Base-by-base conservation (phyloP, 2,329 filamentous ascomycete genomes). In the Epicoccum sorghinum region DNA sequence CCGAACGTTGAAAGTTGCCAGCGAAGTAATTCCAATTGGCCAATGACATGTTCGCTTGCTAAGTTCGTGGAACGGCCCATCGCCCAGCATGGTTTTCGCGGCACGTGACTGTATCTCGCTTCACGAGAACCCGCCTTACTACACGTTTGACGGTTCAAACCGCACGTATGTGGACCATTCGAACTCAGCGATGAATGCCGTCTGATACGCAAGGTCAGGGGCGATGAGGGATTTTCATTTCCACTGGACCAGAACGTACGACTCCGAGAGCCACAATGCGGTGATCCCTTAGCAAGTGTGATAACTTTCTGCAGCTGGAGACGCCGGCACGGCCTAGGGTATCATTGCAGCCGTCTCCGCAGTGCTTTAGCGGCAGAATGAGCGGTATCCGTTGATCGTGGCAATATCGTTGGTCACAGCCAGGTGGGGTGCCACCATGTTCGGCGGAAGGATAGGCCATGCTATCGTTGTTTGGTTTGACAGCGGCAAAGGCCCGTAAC, bases 241-340 rank as follows among this genome's bases (percentile, higher is more conserved):
- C 64, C 57, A 64, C 50, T 59, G 64, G 66, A 75, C 70, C 67
- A 71, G 66, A 75, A 75, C 75, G 77, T 73, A 75, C 73, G 72
- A 74, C 75, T 61, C 64, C 71, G 55, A 69, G 72, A 76, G 77
- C 78, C 77, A 80, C 77, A 73, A 75, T 61, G 63, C 65, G 63
- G 67, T 69, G 65, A 73, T 71, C 71, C 65, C 69, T 68, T 72
- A 72, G 69, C 63, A 72, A 59, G 70, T 75, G 72, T 75, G 74
- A 75, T 76, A 73, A 69, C 66, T 69, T 58, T 72, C 68, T 77
- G 75, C 76, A 75, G 70, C 70, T 74, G 70, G 70, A 71, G 50
- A 69, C 70, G 69, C 69, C 74, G 66, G 74, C 67, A 74, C 68
- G 66, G 71, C 65, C 74, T 75, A 76, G 70, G 74, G 75, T 77